Percentiles rank a stretch among this genome's conserved stretches.
These are phyloP conservation scores for Salix suchowensis DNA, from an alignment of 345 rosid species.

Conservation along the genomic window DNA sequence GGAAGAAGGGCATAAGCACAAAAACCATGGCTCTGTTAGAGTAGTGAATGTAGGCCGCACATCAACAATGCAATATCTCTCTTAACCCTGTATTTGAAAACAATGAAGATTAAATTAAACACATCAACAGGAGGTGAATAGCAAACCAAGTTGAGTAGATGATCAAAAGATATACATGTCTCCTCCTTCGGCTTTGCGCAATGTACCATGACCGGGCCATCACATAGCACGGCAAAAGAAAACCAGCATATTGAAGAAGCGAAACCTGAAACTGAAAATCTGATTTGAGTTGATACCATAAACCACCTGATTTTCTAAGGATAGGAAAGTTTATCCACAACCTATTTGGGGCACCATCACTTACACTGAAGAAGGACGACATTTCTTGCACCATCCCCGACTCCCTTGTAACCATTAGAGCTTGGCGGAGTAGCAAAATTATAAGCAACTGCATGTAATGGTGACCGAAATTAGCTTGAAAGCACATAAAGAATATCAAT, in stretches of 20 bases:
- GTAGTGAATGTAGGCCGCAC: not conserved
- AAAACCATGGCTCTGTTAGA: not conserved
- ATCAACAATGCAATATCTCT: not conserved
- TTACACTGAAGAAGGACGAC: conserved; percentile 42
- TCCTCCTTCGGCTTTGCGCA: conserved; percentile 50
- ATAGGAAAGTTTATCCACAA: not conserved
- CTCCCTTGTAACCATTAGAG: conserved; percentile 41
- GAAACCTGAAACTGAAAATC: conserved; percentile 52
- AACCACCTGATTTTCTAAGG: not conserved
- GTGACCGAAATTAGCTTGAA: conserved; percentile 5
- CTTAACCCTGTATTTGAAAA: not conserved
- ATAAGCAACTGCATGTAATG: conserved; percentile 42
- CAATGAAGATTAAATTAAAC: not conserved
- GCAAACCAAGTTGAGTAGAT: not conserved
- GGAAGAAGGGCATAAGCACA: not conserved
- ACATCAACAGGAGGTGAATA: not conserved
- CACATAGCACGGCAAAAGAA: conserved; percentile 57
- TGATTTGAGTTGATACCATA: not conserved
- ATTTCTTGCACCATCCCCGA: conserved; percentile 41
- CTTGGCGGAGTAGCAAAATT: conserved; percentile 52
- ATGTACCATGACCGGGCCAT: conserved; percentile 53
- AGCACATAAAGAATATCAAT: not conserved
- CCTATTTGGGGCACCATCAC: conserved; percentile 4
- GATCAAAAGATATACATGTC: conserved; percentile 28
- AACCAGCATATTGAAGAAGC: conserved; percentile 55